Percentiles rank a stretch among this genome's conserved stretches.
Evolutionary conservation across 306 rosid genomes (phyloP).

Genomic region (Vigna unguiculata): DNA sequence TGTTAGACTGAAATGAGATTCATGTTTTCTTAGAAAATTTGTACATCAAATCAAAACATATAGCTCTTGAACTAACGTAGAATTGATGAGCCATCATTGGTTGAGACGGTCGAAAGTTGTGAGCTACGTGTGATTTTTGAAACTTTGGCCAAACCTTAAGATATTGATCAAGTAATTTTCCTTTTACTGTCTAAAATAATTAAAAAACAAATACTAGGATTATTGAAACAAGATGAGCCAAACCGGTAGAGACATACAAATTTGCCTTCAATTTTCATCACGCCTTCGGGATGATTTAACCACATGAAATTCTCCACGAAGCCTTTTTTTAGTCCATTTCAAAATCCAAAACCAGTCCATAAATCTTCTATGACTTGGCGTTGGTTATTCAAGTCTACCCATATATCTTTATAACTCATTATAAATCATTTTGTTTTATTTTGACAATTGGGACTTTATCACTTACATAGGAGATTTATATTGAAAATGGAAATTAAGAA

Average conservation of each 20-base stretch:
- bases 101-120: too few species aligned
- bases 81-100: too few species aligned
- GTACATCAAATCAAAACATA: too few species aligned
- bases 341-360: neutral
- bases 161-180: neutral
- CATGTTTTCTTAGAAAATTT: too few species aligned
- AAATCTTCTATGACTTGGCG: neutral
- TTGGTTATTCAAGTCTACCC: neutral
- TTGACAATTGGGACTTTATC: neutral
- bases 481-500: constrained; percentile 39
- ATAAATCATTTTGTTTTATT: neutral
- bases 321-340: neutral
- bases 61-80: too few species aligned
- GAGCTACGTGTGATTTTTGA: too few species aligned
- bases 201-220: too few species aligned
- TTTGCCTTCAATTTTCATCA: constrained; percentile 25
- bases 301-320: constrained; percentile 17
- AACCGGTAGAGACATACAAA: constrained; percentile 12
- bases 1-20: too few species aligned
- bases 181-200: neutral
- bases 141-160: too few species aligned
- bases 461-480: neutral
- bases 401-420: neutral
- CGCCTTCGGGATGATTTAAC: constrained; percentile 33
- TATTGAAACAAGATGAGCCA: neutral